A percentile compares a stretch with the other conserved stretches of the same genome.
Evolutionary conservation across 257 asterid species (phyloP).

Genomic region (Fraxinus excelsior): DNA sequence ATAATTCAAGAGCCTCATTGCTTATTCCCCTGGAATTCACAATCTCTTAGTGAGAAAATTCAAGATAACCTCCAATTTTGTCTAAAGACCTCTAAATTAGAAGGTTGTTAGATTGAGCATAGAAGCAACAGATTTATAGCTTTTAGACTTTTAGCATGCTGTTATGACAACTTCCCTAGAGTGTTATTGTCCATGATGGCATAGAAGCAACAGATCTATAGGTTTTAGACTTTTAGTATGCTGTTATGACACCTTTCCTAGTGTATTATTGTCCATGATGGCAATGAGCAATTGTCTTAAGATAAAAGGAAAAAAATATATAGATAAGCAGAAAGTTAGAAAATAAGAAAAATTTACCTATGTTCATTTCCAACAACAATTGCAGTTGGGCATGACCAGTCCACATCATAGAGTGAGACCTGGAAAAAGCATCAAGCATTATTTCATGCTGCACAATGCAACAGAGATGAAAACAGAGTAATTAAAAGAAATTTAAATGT

Average conservation of each 20-base stretch:
- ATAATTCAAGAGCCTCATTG: slow-evolving; percentile 70
- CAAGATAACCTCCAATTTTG: not conserved
- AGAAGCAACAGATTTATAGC: too few species aligned
- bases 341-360: slow-evolving; percentile 39
- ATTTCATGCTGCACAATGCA: not conserved
- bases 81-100: not conserved
- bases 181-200: too few species aligned
- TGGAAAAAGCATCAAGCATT: slow-evolving; percentile 31
- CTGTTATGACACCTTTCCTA: not conserved
- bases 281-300: not conserved
- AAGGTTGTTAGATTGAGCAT: not conserved
- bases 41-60: slow-evolving; percentile 24
- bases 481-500: not conserved
- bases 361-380: slow-evolving; percentile 91
- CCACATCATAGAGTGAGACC: slow-evolving; percentile 87
- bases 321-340: slow-evolving; percentile 17
- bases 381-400: slow-evolving; percentile 96
- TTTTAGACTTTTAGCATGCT: too few species aligned
- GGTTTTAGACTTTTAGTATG: not conserved
- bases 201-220: not conserved
- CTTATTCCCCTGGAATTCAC: slow-evolving; percentile 80
- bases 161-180: too few species aligned
- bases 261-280: not conserved
- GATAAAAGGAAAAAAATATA: not conserved
- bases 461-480: not conserved